A percentile compares a stretch with the other conserved stretches of the same genome.
Evolutionary conservation across 108 stramenopile species (phyloP).

Genomic region (Cylindrotheca fusiformis): DNA sequence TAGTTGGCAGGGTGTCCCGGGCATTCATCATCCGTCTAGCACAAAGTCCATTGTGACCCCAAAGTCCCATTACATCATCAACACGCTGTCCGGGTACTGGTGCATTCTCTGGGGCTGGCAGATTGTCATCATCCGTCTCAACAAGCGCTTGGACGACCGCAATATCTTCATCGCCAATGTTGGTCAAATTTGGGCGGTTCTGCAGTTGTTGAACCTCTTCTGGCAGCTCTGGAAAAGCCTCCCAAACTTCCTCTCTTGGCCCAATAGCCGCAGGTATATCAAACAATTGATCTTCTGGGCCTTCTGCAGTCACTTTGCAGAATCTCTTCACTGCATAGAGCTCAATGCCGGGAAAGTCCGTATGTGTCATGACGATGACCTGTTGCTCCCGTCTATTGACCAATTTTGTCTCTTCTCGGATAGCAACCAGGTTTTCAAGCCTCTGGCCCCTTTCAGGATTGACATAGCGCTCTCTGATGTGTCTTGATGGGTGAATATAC

Average conservation of each 20-base stretch:
- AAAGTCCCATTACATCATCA: background rate
- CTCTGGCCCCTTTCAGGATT: background rate
- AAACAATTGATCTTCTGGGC: background rate
- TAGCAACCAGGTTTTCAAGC: background rate
- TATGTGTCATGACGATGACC: too few species aligned
- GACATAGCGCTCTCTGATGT: too few species aligned
- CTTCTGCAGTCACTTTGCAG: background rate
- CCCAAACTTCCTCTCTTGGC: background rate
- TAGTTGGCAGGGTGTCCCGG: background rate
- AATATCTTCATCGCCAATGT: too few species aligned
- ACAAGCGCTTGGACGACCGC: constrained; percentile 1
- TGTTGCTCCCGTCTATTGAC: background rate
- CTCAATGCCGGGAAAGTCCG: background rate
- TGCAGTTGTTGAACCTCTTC: background rate
- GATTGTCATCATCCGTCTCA: constrained; percentile 31
- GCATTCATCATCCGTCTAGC: background rate
- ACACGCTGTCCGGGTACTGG: background rate
- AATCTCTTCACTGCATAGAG: constrained; percentile 4
- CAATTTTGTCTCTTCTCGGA: constrained; percentile 3
- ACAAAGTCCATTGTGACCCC: constrained; percentile 5
- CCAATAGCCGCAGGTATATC: background rate
- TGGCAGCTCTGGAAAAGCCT: background rate
- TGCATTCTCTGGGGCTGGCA: constrained; percentile 19
- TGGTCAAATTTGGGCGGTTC: background rate
- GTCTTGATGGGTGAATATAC: too few species aligned